Percentiles rank a stretch among this genome's conserved stretches.
These are phyloP conservation scores for Anastatica hierochuntica DNA, from an alignment of 345 rosid species.

Conservation along the genomic window DNA sequence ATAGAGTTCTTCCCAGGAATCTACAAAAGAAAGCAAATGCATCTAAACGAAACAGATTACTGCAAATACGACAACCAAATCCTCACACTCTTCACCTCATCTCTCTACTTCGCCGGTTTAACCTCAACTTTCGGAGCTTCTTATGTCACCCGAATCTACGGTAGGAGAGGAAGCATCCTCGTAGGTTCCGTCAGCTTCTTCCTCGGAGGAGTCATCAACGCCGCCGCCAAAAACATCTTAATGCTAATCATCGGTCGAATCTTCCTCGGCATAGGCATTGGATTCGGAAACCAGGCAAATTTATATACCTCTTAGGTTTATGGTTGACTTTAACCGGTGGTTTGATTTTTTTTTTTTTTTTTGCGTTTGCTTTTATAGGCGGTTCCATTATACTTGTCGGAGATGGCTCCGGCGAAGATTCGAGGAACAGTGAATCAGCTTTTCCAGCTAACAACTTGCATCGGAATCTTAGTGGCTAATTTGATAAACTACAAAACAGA, in stretches of 20 bases:
- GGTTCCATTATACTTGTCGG: conserved; percentile 77
- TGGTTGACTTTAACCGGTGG: no score
- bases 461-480: conserved; percentile 70
- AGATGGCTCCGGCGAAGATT: conserved; percentile 83
- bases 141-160: conserved; percentile 47
- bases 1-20: conserved; percentile 60
- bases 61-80: conserved; percentile 81
- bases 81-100: conserved; percentile 78
- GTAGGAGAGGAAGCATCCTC: conserved; percentile 62
- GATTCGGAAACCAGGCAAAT: conserved; percentile 75
- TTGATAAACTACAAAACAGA: conserved; percentile 59
- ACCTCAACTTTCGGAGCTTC: conserved; percentile 76
- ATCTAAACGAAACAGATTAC: conserved; percentile 74
- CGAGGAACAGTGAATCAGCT: conserved; percentile 76
- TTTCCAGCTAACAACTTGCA: conserved; percentile 77
- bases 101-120: conserved; percentile 78
- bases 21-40: conserved; percentile 56
- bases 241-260: conserved; percentile 69
- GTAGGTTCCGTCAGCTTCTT: conserved; percentile 77
- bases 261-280: conserved; percentile 72
- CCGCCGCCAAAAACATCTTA: conserved; percentile 47
- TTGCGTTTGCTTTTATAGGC: no score
- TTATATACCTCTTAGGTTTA: no score
- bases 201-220: conserved; percentile 59
- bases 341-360: no score